Evolutionary conservation across 2,329 filamentous ascomycete genomes (phyloP).

Genomic region (Beauveria varroae): DNA sequence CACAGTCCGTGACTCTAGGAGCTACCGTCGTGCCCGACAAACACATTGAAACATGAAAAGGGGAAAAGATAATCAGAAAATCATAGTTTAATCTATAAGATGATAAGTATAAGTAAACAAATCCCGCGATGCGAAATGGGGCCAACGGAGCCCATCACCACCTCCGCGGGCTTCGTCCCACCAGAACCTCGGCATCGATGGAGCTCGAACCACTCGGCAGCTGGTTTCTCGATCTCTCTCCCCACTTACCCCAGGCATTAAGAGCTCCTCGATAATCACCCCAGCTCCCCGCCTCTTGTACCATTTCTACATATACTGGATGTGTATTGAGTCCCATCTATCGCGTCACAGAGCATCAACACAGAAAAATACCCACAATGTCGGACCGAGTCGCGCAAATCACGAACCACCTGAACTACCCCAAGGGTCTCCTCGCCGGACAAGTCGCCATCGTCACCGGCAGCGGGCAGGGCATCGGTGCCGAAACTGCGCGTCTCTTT

Average conservation of each 20-base stretch:
- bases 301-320: too few relatives aligned
- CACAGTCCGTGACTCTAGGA: too few relatives aligned
- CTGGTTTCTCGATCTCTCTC: background rate
- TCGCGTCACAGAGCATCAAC: too few relatives aligned
- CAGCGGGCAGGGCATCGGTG: conserved; percentile 79
- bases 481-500: conserved; percentile 73
- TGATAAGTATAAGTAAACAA: too few relatives aligned
- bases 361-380: conserved; percentile 25
- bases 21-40: background rate
- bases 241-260: background rate
- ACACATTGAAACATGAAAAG: background rate
- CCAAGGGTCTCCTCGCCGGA: conserved; percentile 67
- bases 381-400: conserved; percentile 62
- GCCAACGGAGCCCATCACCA: background rate
- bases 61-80: background rate
- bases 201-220: background rate
- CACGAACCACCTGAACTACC: conserved; percentile 72
- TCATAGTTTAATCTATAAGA: background rate
- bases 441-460: conserved; percentile 87
- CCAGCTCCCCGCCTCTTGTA: background rate
- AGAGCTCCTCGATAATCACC: background rate
- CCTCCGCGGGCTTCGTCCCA: background rate
- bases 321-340: too few relatives aligned
- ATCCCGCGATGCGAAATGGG: background rate
- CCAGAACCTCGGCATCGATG: conserved; percentile 1